Base-by-base conservation (phyloP, 768 basidiomycete species). In the Boletus reticulatus region DNA sequence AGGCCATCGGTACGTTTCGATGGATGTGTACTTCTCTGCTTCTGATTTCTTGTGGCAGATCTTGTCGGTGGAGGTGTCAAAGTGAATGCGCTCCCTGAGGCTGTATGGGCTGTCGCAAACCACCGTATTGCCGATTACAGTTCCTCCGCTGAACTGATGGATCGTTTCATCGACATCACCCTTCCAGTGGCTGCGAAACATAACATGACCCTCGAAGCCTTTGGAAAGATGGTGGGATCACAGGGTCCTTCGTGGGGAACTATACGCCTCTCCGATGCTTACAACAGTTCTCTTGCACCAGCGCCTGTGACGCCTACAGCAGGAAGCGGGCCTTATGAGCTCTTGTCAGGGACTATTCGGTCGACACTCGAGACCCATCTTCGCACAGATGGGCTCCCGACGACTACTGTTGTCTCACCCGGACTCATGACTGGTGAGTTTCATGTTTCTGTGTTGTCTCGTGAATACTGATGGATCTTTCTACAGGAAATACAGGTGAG, bases 61-160 rank as follows among this genome's bases (percentile, higher is more conserved):
- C 60, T 82, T 9, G 68, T 81, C 43, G 58, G 67, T 20, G 76
- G 76, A 14, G 75, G 72, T 13, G 70, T 72, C 1, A 81, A 82
- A 68, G 67, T 73, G 42, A 80, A 81, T 54, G 77, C 78, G 2
- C 68, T 82, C 12, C 78, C 79, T 0, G 80, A 81, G 57, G 66
- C 65, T 32, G 73, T 63, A n/a, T 73, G 63, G 55, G 74, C 73
- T 10, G 55, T 77, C 22, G 63, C 64, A 38, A 73, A 76, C 49
- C 63, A 74, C 49, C 66, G 72, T 10, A 61, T 77, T 53, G 71
- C 65, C 34, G 70, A 69, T 11, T 65, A 74, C 52, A 75, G 58
- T 41, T 70, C 66, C 0, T 47, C 34, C 13, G 38, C 49, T 43
- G 56, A 57, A 20, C 38, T 68, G 31, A 51, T 47, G 39, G 17